phyloP scores from a whole-genome alignment of 768 basidiomycete species.

The Lanmaoa rubissima region DNA sequence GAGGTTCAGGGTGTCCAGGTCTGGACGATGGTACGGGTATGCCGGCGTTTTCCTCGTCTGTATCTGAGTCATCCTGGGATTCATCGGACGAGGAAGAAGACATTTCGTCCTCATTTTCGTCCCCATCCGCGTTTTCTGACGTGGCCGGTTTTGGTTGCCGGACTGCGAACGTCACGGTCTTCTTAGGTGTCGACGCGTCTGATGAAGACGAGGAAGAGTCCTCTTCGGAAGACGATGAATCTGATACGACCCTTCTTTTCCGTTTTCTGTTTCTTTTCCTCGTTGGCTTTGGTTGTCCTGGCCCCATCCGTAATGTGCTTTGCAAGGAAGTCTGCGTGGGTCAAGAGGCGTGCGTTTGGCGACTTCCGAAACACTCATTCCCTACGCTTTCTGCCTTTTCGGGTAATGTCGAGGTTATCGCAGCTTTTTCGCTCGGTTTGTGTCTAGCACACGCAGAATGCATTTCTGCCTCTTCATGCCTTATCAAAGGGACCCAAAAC shows the following conservation, averaged over 20 bases:
- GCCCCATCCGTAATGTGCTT: conserved; percentile 17
- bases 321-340: background rate
- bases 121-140: background rate
- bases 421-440: no score
- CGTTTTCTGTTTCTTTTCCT: conserved; percentile 53
- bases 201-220: no score
- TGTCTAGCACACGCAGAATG: no score
- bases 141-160: background rate
- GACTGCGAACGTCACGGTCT: conserved; percentile 10
- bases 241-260: conserved; percentile 45
- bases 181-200: no score
- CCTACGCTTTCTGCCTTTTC: no score
- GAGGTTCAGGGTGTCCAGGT: background rate
- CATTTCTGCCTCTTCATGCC: no score
- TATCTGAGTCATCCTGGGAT: conserved; percentile 1
- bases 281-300: conserved; percentile 32
- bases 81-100: conserved; percentile 23
- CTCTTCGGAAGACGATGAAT: conserved; percentile 38
- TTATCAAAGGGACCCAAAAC: no score
- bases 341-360: no score
- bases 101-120: conserved; percentile 6
- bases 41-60: conserved; percentile 5
- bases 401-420: no score
- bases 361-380: no score
- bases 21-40: background rate